These are phyloP conservation scores for Scenedesmus sp. DNA, from an alignment of 163 green algal species.

Conservation along the genomic window DNA sequence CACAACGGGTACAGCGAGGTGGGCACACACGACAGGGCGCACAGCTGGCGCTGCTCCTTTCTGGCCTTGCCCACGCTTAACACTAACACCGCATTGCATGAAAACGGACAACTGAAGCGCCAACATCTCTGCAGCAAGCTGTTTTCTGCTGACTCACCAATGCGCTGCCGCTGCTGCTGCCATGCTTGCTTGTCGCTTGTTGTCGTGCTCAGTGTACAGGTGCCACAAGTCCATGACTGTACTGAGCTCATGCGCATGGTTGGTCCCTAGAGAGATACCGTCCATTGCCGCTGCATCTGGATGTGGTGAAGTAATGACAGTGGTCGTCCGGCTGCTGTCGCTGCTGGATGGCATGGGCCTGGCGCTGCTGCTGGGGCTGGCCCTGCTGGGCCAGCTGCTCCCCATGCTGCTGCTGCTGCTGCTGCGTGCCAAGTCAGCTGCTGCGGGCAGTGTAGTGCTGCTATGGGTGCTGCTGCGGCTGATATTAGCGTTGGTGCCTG, in stretches of 20 bases:
- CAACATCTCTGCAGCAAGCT: background rate
- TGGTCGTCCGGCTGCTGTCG: background rate
- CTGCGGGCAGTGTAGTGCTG: background rate
- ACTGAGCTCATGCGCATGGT: background rate
- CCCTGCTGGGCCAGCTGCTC: background rate
- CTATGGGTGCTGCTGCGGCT: background rate
- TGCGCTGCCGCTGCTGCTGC: background rate
- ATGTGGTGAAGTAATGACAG: background rate
- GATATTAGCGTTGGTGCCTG: background rate
- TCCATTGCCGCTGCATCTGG: background rate
- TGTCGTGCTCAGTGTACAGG: conserved; percentile 9
- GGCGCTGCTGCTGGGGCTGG: background rate
- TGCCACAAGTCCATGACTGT: conserved; percentile 30
- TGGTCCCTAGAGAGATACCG: background rate
- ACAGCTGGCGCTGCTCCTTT: too few relatives aligned
- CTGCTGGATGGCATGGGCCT: background rate
- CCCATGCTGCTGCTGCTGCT: background rate
- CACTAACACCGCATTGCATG: background rate
- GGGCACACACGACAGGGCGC: background rate
- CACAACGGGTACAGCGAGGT: background rate
- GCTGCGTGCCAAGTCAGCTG: background rate
- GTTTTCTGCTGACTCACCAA: background rate
- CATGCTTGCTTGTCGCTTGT: background rate
- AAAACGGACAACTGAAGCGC: too few relatives aligned
- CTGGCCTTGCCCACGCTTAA: too few relatives aligned